phyloP scores from a whole-genome alignment of 768 basidiomycete species.

The Terana coerulea region DNA sequence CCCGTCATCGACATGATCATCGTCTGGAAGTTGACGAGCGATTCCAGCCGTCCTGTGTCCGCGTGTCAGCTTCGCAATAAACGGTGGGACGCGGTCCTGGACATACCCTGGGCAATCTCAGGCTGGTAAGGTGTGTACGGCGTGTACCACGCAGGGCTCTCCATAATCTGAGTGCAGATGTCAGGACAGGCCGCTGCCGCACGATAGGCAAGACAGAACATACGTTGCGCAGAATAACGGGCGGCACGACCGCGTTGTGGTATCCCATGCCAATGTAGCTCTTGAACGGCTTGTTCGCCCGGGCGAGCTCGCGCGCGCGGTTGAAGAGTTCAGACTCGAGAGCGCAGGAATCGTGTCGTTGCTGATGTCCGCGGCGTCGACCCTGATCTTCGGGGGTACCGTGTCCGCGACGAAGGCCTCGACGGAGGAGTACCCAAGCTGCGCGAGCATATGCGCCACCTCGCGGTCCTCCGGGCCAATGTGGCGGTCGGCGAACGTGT shows the following conservation, averaged over 20 bases:
- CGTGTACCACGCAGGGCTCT: slow-evolving; percentile 98
- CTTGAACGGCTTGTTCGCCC: slow-evolving; percentile 76
- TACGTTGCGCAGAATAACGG: slow-evolving; percentile 91
- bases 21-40: slow-evolving; percentile 94
- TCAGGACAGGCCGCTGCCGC: not conserved
- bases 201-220: slow-evolving; percentile 19
- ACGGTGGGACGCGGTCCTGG: not conserved
- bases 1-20: slow-evolving; percentile 93
- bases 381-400: slow-evolving; percentile 77
- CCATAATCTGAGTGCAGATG: slow-evolving; percentile 57
- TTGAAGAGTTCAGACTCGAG: slow-evolving; percentile 83
- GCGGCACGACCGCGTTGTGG: slow-evolving; percentile 91
- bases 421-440: slow-evolving; percentile 82
- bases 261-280: slow-evolving; percentile 99
- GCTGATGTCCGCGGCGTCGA: slow-evolving; percentile 56
- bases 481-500: slow-evolving; percentile 88
- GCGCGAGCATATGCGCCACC: slow-evolving; percentile 74
- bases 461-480: slow-evolving; percentile 89
- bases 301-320: slow-evolving; percentile 74
- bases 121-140: slow-evolving; percentile 96
- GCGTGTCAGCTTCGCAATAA: not conserved
- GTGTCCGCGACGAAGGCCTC: slow-evolving; percentile 83
- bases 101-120: slow-evolving; percentile 92
- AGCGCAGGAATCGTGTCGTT: slow-evolving; percentile 68
- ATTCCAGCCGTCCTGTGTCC: slow-evolving; percentile 82